These are phyloP conservation scores for Leccinum ambiguum DNA, from an alignment of 1,284 basidiomycete genomes.

Conservation along the genomic window DNA sequence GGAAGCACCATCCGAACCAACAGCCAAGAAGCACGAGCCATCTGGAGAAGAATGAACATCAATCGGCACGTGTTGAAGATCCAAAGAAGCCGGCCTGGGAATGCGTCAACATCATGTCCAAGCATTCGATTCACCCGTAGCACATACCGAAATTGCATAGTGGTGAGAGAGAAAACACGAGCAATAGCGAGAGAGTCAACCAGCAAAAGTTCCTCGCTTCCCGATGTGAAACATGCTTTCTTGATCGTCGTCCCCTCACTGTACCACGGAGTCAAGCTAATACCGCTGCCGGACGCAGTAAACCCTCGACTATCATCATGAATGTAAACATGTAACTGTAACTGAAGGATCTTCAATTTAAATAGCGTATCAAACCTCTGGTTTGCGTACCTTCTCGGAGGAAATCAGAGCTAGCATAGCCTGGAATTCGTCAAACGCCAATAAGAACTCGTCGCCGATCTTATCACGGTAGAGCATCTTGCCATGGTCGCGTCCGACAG, in stretches of 20 bases:
- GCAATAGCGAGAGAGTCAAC: slow-evolving; percentile 42
- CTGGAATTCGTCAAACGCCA: slow-evolving; percentile 51
- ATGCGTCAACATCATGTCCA: neutral
- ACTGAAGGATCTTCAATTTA: slow-evolving; percentile 23
- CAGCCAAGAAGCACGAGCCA: slow-evolving; percentile 49
- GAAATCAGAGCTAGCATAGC: slow-evolving; percentile 45
- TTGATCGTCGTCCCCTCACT: slow-evolving; percentile 31
- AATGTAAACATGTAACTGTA: slow-evolving; percentile 43
- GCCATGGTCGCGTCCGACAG: slow-evolving; percentile 29
- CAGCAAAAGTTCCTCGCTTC: slow-evolving; percentile 51
- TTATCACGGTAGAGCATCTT: slow-evolving; percentile 43
- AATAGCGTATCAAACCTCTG: neutral
- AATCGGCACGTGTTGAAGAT: slow-evolving; percentile 35
- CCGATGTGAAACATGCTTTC: slow-evolving; percentile 41
- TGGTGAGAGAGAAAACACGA: slow-evolving; percentile 52
- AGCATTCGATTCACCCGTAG: neutral
- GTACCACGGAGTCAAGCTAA: slow-evolving; percentile 48
- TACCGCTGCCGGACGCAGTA: slow-evolving; percentile 38
- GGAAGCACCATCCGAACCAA: slow-evolving; percentile 24
- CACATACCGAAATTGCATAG: slow-evolving; percentile 50
- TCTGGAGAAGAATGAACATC: slow-evolving; percentile 49
- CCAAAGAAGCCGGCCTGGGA: slow-evolving; percentile 46
- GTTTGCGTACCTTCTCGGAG: slow-evolving; percentile 37
- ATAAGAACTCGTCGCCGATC: slow-evolving; percentile 41
- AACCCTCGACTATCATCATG: slow-evolving; percentile 41